Percentiles rank a stretch among this genome's conserved stretches.
Conservation (phyloP, 495 filamentous ascomycete species). For the Sphaerosporella brunnea region DNA sequence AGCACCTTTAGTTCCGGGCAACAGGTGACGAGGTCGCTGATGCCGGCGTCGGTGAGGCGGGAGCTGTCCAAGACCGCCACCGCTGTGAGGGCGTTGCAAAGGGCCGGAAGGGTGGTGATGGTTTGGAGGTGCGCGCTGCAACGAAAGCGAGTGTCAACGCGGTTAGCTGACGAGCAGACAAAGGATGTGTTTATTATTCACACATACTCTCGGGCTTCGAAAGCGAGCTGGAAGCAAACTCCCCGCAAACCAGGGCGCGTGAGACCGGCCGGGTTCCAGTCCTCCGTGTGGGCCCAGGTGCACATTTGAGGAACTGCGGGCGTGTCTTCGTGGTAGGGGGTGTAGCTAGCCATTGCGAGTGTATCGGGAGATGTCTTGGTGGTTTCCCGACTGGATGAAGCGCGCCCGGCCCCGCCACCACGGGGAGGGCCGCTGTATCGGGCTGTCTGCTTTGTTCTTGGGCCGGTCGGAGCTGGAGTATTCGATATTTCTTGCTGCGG, state of each 20-base stretch:
- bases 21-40: not conserved
- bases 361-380: not conserved
- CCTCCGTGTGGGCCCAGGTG: not conserved
- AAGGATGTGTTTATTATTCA: not conserved
- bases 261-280: not conserved
- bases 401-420: not conserved
- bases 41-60: not conserved
- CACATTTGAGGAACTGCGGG: not conserved
- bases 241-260: not conserved
- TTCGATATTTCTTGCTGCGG: not conserved
- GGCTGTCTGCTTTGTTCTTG: not conserved
- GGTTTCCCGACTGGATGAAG: not conserved
- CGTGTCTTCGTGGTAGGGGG: not conserved
- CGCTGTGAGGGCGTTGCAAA: constrained; percentile 1
- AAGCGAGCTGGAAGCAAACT: not conserved
- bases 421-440: too few relatives aligned
- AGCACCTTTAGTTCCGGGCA: not conserved
- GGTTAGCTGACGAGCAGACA: not conserved
- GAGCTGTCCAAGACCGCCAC: not conserved
- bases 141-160: not conserved
- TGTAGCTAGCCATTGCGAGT: constrained; percentile 1
- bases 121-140: constrained; percentile 1
- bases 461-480: not conserved
- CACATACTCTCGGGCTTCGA: constrained; percentile 2
- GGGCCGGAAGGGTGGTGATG: not conserved